Conservation (phyloP, 1,284 basidiomycete genomes). For the Trametes versicolor region DNA sequence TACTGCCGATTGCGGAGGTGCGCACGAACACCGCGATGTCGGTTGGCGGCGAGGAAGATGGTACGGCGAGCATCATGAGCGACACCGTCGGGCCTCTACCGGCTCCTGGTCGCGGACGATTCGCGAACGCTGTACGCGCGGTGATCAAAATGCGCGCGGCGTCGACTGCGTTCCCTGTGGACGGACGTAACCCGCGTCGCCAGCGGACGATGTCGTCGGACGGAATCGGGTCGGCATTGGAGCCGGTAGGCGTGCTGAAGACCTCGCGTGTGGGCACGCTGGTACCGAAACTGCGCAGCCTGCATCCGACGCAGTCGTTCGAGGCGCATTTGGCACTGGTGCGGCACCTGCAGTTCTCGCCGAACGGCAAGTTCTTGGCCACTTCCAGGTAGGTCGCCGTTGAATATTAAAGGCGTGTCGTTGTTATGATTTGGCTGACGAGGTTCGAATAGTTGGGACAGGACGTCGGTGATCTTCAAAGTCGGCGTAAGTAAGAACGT, state of each 20-base stretch:
- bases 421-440: slow-evolving; percentile 1
- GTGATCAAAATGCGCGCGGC: slow-evolving; percentile 57
- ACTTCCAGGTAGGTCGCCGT: slow-evolving; percentile 65
- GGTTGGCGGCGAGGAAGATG: slow-evolving; percentile 40
- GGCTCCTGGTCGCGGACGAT: slow-evolving; percentile 45
- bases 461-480: slow-evolving; percentile 77
- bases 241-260: slow-evolving; percentile 52
- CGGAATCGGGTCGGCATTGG: slow-evolving; percentile 29
- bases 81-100: slow-evolving; percentile 27
- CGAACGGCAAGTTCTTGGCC: slow-evolving; percentile 73
- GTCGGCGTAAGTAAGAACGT: slow-evolving; percentile 60
- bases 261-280: slow-evolving; percentile 64
- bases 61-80: slow-evolving; percentile 32
- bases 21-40: slow-evolving; percentile 36
- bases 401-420: neutral
- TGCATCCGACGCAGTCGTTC: slow-evolving; percentile 69
- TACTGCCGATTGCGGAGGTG: slow-evolving; percentile 36
- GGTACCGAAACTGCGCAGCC: slow-evolving; percentile 63
- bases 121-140: slow-evolving; percentile 55
- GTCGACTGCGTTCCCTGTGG: slow-evolving; percentile 41
- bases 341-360: slow-evolving; percentile 76
- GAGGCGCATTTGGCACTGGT: slow-evolving; percentile 73
- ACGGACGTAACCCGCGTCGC: slow-evolving; percentile 45
- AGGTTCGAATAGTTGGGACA: slow-evolving; percentile 68
- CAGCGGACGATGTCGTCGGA: slow-evolving; percentile 58